Base-by-base conservation (phyloP, 768 basidiomycete genomes). In the Boletus coccyginus region DNA sequence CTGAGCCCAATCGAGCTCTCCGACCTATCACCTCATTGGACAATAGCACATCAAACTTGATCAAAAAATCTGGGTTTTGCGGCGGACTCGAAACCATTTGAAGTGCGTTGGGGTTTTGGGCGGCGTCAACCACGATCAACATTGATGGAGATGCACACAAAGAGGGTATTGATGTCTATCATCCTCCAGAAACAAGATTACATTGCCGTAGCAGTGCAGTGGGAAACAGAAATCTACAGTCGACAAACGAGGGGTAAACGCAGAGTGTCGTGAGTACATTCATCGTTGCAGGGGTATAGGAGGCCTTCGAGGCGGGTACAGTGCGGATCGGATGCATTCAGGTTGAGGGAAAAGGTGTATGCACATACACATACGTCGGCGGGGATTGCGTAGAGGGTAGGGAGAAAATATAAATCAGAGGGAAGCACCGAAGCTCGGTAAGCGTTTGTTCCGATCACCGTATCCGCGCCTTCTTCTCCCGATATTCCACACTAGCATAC, bases 401-500 rank as follows among this genome's bases (percentile, higher is more conserved):
- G n/a, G 14, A 39, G 35, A n/a, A n/a, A 3, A n/a, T 7, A 46
- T 24, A 11, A 24, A 46, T 40, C 11, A 12, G 19, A 29, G 14
- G 11, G 29, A 42, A 47, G 17, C 19, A 24, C 7, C 24, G 17
- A 39, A 14, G 44, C 27, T 38, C 41, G 32, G 19, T 6, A 13
- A 44, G 29, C 31, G 31, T 39, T 19, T 32, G 17, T 7, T 46
- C 16, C 21, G 9, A 17, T 55, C 31, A 61, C 50, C 59, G 66
- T 53, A 44, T 46, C 16, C 71, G 69, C 4, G 61, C 52, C 50
- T 12, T 62, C 65, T 77, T 81, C 64, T 85, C 85, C 47, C 60
- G 61, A 49, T 84, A 79, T 66, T 92, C 90, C 9, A 90, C 81
- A 29, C 74, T 71, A 0, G 87, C 87, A 63, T 91, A 93, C 79